Evolutionary conservation across 495 filamentous ascomycete species (phyloP), one percentile per base, ranked within the genome.

Genomic region (Endocarpon pusillum): DNA sequence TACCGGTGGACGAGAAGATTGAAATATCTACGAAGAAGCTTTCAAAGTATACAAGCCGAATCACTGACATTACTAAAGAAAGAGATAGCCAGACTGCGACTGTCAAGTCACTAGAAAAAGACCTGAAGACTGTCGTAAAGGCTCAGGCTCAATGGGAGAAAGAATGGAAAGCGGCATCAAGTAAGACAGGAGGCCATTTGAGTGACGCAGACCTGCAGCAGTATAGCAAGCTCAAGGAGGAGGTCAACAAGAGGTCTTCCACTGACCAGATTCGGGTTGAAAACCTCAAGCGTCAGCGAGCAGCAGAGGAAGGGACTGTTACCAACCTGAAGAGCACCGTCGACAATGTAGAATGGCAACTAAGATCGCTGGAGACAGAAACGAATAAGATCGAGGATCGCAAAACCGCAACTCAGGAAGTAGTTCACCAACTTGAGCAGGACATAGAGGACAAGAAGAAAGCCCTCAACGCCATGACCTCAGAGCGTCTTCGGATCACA

Each of bases 1-100:
- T 96, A 4, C 89, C 89, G 0, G 73, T 94, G 35, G 77, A 91
- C 26, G 86, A 94, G 53, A 96, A 96, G 58, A 75, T 96, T 32
- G 66, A 73, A n/a, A 76, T 89, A 36, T 81, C 81, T 3, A 71
- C 59, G 22, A 68, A 67, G 30, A 77, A 84, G 31, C 63, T 81
- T 18, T 67, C 73, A 32, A 69, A 66, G 20, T 73, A 73, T 39
- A 61, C 70, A 21, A 71, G 64, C 17, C 69, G 75, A 33, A 73
- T 87, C 28, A 62, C 65, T 1, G 70, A 76, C 20, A 73, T 93
- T 24, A 59, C 62, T 19, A 81, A 83, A 49, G 81, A 91, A 44
- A 71, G 73, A 3, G 78, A 84, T 34, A 58, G 59, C 10, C 78
- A 94, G 48, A 53, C 65, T 0, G 54, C 62, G 30, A 65, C 64